A percentile compares a stretch with the other conserved stretches of the same genome.
phyloP scores from a whole-genome alignment of 805 yeast species.

The Cyberlindnera xishuangbannaensis region DNA sequence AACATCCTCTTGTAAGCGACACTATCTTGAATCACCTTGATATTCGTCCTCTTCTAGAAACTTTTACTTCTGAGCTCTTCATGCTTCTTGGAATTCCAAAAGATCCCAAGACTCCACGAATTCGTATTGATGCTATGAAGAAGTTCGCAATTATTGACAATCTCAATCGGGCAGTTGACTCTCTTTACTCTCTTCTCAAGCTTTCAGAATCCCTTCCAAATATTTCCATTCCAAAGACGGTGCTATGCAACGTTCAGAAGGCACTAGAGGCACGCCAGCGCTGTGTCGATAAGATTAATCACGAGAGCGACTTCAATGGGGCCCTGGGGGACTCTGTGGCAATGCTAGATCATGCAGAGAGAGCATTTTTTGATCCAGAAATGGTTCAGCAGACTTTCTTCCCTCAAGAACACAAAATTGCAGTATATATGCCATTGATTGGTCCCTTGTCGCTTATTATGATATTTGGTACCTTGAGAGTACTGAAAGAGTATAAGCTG shows the following conservation, averaged over 20 bases:
- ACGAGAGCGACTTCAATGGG: conserved; percentile 30
- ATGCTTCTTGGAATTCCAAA: conserved; percentile 65
- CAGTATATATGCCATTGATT: conserved; percentile 83
- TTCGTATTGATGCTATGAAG: conserved; percentile 60
- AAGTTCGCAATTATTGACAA: conserved; percentile 56
- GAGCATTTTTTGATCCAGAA: conserved; percentile 87
- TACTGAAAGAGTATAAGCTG: conserved; percentile 32
- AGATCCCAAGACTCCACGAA: conserved; percentile 50
- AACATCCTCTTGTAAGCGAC: conserved; percentile 23
- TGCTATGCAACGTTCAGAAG: conserved; percentile 48
- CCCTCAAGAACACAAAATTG: conserved; percentile 93
- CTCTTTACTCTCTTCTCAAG: conserved; percentile 65
- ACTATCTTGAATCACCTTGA: conserved; percentile 35
- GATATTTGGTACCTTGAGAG: conserved; percentile 43
- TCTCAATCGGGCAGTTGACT: conserved; percentile 56
- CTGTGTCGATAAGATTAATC: conserved; percentile 26
- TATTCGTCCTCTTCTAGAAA: conserved; percentile 53
- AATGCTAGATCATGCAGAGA: conserved; percentile 33
- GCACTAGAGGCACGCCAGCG: conserved; percentile 38
- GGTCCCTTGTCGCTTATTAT: conserved; percentile 80
- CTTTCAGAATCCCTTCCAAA: conserved; percentile 63
- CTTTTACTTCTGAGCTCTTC: conserved; percentile 70
- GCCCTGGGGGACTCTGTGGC: conserved; percentile 55
- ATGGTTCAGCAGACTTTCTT: conserved; percentile 94
- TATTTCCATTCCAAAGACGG: conserved; percentile 78